Evolutionary conservation across 2,329 filamentous ascomycete species (phyloP).

Genomic region (Alternaria brassicicola): DNA sequence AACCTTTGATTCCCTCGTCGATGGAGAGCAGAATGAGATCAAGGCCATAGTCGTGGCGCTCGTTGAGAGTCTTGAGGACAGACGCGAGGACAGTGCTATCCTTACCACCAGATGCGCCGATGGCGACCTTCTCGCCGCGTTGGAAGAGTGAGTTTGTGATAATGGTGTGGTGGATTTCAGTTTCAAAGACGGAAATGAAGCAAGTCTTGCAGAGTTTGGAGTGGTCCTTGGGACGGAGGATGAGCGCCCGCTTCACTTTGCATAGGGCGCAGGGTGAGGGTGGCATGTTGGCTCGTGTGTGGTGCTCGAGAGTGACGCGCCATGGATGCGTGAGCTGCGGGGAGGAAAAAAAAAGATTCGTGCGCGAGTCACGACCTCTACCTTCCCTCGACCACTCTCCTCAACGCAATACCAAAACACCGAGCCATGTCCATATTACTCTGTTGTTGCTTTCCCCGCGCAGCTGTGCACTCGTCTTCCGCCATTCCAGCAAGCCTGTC

Average conservation of each 20-base stretch:
- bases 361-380: background rate
- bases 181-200: conserved; percentile 87
- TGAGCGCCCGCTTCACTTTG: conserved; percentile 76
- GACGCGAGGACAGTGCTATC: conserved; percentile 96
- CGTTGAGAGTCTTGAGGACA: conserved; percentile 92
- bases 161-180: conserved; percentile 93
- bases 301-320: conserved; percentile 2
- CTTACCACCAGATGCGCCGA: conserved; percentile 95
- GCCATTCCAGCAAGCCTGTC: background rate
- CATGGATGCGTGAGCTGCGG: background rate
- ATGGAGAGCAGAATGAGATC: conserved; percentile 88
- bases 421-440: background rate
- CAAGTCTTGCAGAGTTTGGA: conserved; percentile 90
- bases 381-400: background rate
- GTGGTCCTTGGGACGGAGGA: conserved; percentile 93
- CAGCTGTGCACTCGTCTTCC: background rate
- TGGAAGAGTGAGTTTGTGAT: conserved; percentile 79
- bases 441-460: background rate
- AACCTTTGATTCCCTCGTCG: conserved; percentile 96
- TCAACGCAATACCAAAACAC: background rate
- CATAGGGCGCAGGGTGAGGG: conserved; percentile 79
- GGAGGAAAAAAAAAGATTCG: background rate
- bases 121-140: conserved; percentile 84
- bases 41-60: conserved; percentile 83
- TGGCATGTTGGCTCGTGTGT: conserved; percentile 63